Base-by-base conservation (phyloP, 495 filamentous ascomycete genomes). In the Lentithecium fluviatile region DNA sequence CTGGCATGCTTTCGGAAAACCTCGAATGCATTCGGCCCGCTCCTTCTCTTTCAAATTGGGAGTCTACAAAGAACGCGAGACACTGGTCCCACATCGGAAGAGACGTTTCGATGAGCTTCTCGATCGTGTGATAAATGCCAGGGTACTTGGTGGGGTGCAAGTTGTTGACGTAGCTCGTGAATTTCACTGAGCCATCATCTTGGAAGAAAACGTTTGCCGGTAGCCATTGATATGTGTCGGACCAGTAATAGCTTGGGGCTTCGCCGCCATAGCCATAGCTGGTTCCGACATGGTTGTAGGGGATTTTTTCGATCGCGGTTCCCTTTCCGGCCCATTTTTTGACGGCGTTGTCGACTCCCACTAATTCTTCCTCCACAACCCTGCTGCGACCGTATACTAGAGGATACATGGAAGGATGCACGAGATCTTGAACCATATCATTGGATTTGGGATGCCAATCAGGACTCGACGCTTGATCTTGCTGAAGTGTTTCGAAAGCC, bases 91-190 rank as follows among this genome's bases (percentile, higher is more conserved):
- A 65, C 4, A 29, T 26, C 2, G 62, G 62, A 12, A 65, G 38
- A 4, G 43, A 21, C 20, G 19, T 52, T 8, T 37, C 25, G 11
- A 64, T 59, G 3, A 64, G 24, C 21, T 59, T 54, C 49, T 64
- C 61, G 49, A 64, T 64, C 7, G 45, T n/a, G 21, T 19, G 20
- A 43, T 65, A 65, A 2, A 65, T 45, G 10, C 45, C 43, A 2
- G 37, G n/a, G 20, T 56, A 60, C 23, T 60, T 60, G 29, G 17
- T 29, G 15, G 62, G 62, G 51, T 60, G 62, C 3, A 65, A 50
- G 38, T 60, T 60, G 51, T 65, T 65, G 20, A 65, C 46, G 46
- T 65, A 60, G 56, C 56, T 60, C n/a, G 49, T 60, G 36, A 65
- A 53, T 37, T 46, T 60, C 2, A 60, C 56, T 0, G 26, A 7